Evolutionary conservation across 805 yeast species (phyloP).

Genomic region (Lachancea thermotolerans): DNA sequence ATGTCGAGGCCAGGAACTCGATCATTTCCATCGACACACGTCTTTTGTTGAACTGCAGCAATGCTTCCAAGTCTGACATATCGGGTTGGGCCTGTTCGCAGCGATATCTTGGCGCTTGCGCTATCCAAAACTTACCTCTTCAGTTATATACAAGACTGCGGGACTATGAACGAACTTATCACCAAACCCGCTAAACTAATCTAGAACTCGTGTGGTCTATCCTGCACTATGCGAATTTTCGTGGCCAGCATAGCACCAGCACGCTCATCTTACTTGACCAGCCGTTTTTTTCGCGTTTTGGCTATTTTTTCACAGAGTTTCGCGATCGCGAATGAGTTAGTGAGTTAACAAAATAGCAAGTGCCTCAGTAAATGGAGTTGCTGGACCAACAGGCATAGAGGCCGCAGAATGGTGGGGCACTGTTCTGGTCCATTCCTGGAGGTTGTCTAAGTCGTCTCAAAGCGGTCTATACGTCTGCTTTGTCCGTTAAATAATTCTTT

Average conservation of each 20-base stretch:
- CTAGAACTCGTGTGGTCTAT: background rate
- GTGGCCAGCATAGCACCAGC: background rate
- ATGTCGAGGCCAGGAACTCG: constrained; percentile 20
- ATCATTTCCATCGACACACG: constrained; percentile 28
- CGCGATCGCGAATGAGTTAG: background rate
- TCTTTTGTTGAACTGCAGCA: constrained; percentile 22
- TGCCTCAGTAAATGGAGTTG: too few relatives aligned
- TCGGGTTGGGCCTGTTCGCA: too few relatives aligned
- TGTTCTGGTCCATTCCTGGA: too few relatives aligned
- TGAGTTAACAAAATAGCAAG: too few relatives aligned
- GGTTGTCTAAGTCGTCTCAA: too few relatives aligned
- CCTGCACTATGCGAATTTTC: too few relatives aligned
- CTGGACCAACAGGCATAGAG: too few relatives aligned
- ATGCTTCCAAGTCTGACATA: constrained; percentile 27
- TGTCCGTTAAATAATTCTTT: too few relatives aligned
- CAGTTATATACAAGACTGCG: background rate
- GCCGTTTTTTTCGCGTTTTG: background rate
- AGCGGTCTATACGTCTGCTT: too few relatives aligned
- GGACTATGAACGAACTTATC: too few relatives aligned
- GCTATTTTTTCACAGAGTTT: background rate
- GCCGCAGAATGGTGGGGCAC: too few relatives aligned
- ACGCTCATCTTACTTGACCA: background rate
- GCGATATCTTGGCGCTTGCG: too few relatives aligned
- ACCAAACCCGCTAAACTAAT: background rate
- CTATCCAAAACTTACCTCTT: background rate